These are phyloP conservation scores for Phoenix roebelenii DNA, from an alignment of 176 grass and related monocot species.

Conservation along the genomic window DNA sequence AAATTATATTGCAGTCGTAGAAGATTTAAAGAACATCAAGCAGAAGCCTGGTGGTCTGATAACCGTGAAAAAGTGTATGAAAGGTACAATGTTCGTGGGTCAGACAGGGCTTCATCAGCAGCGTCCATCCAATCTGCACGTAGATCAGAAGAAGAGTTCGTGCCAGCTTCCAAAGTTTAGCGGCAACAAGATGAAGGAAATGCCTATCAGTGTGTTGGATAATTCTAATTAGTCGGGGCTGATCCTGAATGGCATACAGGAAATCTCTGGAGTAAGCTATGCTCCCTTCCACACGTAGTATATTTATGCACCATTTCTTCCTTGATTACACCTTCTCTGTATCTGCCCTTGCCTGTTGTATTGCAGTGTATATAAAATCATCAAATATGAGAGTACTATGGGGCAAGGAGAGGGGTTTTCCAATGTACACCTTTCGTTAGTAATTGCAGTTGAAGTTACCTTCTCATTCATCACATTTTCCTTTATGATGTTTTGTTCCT, in stretches of 20 bases:
- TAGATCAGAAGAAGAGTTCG: constrained; percentile 16
- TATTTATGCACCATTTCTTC: neutral
- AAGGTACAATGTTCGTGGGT: constrained; percentile 74
- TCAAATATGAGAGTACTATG: neutral
- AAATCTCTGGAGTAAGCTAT: neutral
- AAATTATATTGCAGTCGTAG: constrained; percentile 37
- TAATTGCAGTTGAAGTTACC: neutral
- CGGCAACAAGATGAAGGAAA: neutral
- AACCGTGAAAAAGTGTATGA: constrained; percentile 87
- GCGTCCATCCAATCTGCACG: constrained; percentile 58
- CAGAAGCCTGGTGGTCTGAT: constrained; percentile 94
- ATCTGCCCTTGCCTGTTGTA: neutral
- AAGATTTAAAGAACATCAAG: constrained; percentile 91
- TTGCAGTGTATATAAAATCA: constrained; percentile 17
- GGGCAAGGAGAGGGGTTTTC: constrained; percentile 3
- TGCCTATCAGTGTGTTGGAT: neutral
- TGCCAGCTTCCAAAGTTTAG: neutral
- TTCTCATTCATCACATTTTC: neutral
- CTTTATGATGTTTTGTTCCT: neutral
- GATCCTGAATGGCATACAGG: neutral
- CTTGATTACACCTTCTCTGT: neutral
- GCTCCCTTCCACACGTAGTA: neutral
- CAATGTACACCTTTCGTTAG: neutral
- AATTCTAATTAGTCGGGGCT: neutral
- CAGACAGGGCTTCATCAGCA: constrained; percentile 60